Evolutionary conservation across 1,284 basidiomycete genomes (phyloP), one percentile per base, ranked within the genome.

Genomic region (Malassezia restricta): DNA sequence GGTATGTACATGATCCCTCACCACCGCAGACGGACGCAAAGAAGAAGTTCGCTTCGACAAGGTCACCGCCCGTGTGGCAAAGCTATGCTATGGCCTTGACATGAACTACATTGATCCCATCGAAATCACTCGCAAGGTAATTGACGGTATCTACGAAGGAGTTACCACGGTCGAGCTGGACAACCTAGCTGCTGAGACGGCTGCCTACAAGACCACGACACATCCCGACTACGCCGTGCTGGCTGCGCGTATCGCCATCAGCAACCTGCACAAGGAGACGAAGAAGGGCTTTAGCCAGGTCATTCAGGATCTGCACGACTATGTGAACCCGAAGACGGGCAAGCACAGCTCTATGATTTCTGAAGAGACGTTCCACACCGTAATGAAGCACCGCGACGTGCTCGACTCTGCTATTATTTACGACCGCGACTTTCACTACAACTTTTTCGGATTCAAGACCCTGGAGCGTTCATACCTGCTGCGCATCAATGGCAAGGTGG

Each of bases 261-360:
- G 89, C 57, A 99, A 98, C 76, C 78, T 98, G 17, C 94, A 99
- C 81, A 98, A 99, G 75, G 92, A 98, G 77, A 98, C 94, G 32
- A 92, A 89, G 78, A 98, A 98, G 79, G 85, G 78, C 65, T 98
- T 99, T 74, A 90, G 87, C 12, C 81, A 84, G 62, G 91, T 96
- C 59, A 81, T 98, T 68, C 81, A 82, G 61, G 90, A 95, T 73
- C 78, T 99, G 47, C 90, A 94, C 75, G 78, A 82, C 50, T 96
- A 92, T 78, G 78, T 95, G 59, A 96, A 98, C 76, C 94, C 94
- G 49, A 96, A 94, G 80, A 99, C 92, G 63, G 79, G 55, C 75
- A 60, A 60, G 46, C 68, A 85, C 1, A 84, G 90, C 24, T 82
- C 88, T 46, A 87, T 99, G 89, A 94, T 99, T 66, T 86, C 89